These are phyloP conservation scores for Blastobotrys arbuscula DNA, from an alignment of 1,139 yeast species.

Conservation along the genomic window DNA sequence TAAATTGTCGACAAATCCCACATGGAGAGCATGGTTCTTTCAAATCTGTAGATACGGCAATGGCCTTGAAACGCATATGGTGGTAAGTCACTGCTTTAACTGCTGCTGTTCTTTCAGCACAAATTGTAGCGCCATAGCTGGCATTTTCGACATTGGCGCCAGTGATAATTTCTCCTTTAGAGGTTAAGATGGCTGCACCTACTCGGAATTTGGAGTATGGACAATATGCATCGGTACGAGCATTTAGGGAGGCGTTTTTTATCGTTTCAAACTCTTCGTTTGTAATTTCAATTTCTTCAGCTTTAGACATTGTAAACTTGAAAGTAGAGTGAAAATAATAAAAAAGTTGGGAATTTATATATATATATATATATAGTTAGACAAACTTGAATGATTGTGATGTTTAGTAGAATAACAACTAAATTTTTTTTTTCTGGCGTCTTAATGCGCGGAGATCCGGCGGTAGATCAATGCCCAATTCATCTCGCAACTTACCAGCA, in stretches of 20 bases:
- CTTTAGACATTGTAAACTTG: neutral
- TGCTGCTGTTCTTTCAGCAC: constrained; percentile 86
- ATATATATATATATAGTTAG: neutral
- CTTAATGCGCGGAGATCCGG: constrained; percentile 75
- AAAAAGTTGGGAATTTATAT: neutral
- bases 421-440: constrained; percentile 15
- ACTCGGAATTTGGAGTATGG: constrained; percentile 88
- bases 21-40: constrained; percentile 71
- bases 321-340: neutral
- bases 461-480: constrained; percentile 66
- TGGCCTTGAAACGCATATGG: constrained; percentile 45
- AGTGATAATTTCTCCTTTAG: constrained; percentile 42
- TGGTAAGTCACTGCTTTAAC: constrained; percentile 58
- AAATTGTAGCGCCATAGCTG: constrained; percentile 78
- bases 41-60: constrained; percentile 69
- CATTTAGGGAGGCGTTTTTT: constrained; percentile 15
- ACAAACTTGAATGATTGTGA: neutral
- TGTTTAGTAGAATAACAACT: neutral
- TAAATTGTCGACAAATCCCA: constrained; percentile 88
- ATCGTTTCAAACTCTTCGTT: constrained; percentile 14
- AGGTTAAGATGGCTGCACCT: constrained; percentile 67
- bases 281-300: constrained; percentile 9
- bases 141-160: constrained; percentile 96
- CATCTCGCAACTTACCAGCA: constrained; percentile 61
- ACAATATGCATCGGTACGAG: constrained; percentile 49